Conservation (phyloP, 75 land plant genomes). For the Azolla pinnata region DNA sequence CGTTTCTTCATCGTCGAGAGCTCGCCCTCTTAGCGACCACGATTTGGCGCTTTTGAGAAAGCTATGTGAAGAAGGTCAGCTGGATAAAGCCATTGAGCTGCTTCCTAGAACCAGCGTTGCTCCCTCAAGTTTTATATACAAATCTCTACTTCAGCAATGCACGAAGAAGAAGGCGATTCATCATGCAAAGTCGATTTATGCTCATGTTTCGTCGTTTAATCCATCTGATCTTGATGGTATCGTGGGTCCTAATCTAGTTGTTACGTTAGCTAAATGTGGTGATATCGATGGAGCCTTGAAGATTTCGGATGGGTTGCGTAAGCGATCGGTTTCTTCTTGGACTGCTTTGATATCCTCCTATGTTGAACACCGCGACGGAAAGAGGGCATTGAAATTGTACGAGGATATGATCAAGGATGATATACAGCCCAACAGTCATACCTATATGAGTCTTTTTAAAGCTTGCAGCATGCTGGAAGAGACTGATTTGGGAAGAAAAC, state of each 20-base stretch:
- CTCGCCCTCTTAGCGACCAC: too few relatives aligned
- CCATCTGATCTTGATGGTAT: too few relatives aligned
- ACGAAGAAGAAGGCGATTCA: too few relatives aligned
- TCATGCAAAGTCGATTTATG: too few relatives aligned
- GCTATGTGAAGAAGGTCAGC: too few relatives aligned
- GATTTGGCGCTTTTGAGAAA: too few relatives aligned
- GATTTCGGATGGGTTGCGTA: conserved; percentile 26
- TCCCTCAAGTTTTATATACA: too few relatives aligned
- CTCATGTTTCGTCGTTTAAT: too few relatives aligned
- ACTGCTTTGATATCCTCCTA: conserved; percentile 45
- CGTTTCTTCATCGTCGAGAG: too few relatives aligned
- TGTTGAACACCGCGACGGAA: conserved; percentile 22
- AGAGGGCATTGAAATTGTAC: not conserved
- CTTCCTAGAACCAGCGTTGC: too few relatives aligned
- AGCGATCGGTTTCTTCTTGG: conserved; percentile 38
- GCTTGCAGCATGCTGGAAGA: conserved; percentile 38
- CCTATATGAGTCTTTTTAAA: conserved; percentile 19
- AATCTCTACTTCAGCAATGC: too few relatives aligned
- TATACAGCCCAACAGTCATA: not conserved
- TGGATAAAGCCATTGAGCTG: too few relatives aligned
- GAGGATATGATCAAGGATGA: not conserved
- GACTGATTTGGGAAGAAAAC: conserved; percentile 25
- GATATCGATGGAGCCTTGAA: conserved; percentile 30
- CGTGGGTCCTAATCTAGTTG: conserved; percentile 37
- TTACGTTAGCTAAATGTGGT: conserved; percentile 40